Evolutionary conservation across 805 yeast species (phyloP).

Genomic region (Ogataea nakhonphanomensis): DNA sequence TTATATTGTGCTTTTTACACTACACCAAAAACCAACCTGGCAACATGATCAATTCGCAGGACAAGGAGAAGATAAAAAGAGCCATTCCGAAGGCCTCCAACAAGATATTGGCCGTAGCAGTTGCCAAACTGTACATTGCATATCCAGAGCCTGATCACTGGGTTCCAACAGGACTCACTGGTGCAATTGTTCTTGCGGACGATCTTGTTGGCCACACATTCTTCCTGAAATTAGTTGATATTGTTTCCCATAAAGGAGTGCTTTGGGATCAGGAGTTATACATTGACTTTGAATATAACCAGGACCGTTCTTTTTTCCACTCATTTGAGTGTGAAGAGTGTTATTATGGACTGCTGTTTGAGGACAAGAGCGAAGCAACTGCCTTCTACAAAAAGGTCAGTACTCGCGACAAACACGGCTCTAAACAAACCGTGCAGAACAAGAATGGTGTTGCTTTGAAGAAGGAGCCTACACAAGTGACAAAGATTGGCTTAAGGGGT

Average conservation of each 20-base stretch:
- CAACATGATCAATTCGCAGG: conserved; percentile 42
- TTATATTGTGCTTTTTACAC: conserved; percentile 1
- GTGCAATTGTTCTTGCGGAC: conserved; percentile 84
- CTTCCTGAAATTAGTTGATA: conserved; percentile 85
- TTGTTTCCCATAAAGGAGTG: conserved; percentile 78
- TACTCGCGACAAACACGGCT: conserved; percentile 74
- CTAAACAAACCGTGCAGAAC: conserved; percentile 80
- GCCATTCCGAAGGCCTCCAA: conserved; percentile 85
- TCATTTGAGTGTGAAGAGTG: conserved; percentile 92
- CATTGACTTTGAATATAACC: conserved; percentile 82
- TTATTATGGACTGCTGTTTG: conserved; percentile 80
- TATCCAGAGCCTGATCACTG: conserved; percentile 79
- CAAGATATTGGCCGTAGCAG: conserved; percentile 84
- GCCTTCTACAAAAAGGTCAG: conserved; percentile 79
- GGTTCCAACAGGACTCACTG: conserved; percentile 85
- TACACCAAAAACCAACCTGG: conserved; percentile 12
- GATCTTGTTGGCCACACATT: conserved; percentile 94
- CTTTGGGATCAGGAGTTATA: conserved; percentile 97
- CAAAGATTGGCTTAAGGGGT: conserved; percentile 63
- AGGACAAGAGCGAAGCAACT: conserved; percentile 82
- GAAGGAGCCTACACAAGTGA: conserved; percentile 40
- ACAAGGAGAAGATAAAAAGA: conserved; percentile 86
- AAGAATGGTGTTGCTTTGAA: conserved; percentile 84
- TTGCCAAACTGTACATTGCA: conserved; percentile 86
- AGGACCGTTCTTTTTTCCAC: conserved; percentile 93